Base-by-base conservation (phyloP, 495 filamentous ascomycete genomes). In the Cryomyces antarcticus region DNA sequence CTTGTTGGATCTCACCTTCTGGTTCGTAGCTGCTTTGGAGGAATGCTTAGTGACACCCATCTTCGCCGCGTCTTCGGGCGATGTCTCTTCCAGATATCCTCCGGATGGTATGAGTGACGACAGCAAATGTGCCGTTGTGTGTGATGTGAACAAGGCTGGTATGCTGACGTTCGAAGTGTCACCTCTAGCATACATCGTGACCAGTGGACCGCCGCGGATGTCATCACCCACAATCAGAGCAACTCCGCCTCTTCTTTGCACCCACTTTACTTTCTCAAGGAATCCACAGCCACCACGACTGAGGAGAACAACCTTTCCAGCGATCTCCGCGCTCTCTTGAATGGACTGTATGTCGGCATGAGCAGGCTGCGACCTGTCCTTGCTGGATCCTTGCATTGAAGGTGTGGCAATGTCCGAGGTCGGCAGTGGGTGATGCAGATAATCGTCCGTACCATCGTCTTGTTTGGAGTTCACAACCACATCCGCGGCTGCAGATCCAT, bases 171-270 rank as follows among this genome's bases (percentile, higher is more conserved):
- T 94, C 30, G 82, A 92, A 4, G 85, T 94, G 58, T 95, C 85
- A 27, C 88, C 89, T 39, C 78, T 69, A 6, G 89, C 92, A 59
- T 93, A 96, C 89, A 99, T 99, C 44, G 87, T 89, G 34, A 99
- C 78, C 46, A 99, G 57, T 27, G 68, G 70, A 7, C 84, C 88
- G 31, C 87, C 83, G 43, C 79, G 75, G 38, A 80, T 78, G 59
- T 95, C 78, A 56, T 99, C 89, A 13, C 89, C 89, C 5, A 99
- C 87, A 52, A 99, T 89, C 46, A 99, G 61, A 24, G 84, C 88
- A 41, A 82, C 67, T 7, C 77, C 89, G 6, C 89, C 89, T 49
- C 89, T 72, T 38, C 86, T 70, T 58, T 99, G 89, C 4, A 79
- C 81, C 89, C 89, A 99, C 56, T 87, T 86, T 44, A 86, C 84